These are phyloP conservation scores for Bothriochloa decipiens DNA, from an alignment of 176 grass and related monocot species.

Conservation along the genomic window DNA sequence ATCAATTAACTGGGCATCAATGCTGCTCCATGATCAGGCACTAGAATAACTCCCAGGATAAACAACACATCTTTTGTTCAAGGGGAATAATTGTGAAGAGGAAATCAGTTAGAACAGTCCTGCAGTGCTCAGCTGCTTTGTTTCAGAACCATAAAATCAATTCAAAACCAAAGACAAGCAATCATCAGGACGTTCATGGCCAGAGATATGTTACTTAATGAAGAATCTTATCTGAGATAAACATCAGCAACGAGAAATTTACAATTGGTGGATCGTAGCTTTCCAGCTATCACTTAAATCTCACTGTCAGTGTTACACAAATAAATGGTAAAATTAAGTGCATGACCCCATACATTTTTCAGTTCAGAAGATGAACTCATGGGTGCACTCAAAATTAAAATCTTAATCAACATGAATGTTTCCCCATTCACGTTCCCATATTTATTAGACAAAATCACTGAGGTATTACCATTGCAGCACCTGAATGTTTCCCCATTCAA, in stretches of 20 bases:
- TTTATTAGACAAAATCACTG: no score
- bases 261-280: no score
- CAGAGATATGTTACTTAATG: neutral
- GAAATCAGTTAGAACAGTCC: neutral
- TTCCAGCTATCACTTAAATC: no score
- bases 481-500: neutral
- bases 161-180: neutral
- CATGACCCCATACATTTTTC: neutral
- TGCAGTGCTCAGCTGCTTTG: neutral
- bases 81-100: neutral
- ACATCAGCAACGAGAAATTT: neutral
- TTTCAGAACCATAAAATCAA: neutral
- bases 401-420: neutral
- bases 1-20: neutral
- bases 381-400: neutral
- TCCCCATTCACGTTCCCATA: no score
- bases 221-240: neutral
- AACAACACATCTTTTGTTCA: neutral
- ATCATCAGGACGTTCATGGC: neutral
- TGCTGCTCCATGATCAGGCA: neutral
- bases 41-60: neutral
- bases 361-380: neutral
- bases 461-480: no score
- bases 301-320: neutral
- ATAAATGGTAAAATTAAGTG: neutral